Conservation (phyloP, 2,329 filamentous ascomycete genomes). For the Cladophialophora immunda region DNA sequence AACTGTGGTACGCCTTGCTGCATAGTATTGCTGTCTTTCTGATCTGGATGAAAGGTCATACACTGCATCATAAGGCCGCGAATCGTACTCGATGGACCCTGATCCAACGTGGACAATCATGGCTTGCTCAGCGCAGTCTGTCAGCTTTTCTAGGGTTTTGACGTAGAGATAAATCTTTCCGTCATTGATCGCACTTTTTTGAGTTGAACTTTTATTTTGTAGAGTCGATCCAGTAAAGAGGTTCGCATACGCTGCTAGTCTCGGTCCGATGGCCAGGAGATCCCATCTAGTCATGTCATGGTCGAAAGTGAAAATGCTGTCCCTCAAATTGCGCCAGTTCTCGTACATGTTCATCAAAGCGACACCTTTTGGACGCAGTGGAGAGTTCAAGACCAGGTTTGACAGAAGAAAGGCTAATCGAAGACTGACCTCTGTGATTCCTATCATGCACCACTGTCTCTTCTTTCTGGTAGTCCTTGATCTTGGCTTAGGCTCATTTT, state of each 20-base stretch:
- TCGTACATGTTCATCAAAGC: background rate
- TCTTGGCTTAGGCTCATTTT: background rate
- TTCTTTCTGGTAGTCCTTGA: background rate
- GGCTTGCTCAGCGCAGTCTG: background rate
- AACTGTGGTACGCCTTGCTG: no score
- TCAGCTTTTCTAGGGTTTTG: background rate
- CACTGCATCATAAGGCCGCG: background rate
- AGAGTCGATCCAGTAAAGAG: background rate
- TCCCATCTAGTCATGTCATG: no score
- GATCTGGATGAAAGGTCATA: no score
- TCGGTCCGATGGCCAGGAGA: no score
- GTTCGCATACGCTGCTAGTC: no score
- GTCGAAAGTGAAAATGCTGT: no score
- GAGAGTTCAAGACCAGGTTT: background rate
- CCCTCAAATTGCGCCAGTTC: no score
- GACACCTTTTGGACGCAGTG: background rate
- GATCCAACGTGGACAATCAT: background rate
- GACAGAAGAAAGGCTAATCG: background rate
- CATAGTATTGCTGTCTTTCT: no score
- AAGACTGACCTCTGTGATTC: background rate
- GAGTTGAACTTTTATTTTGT: background rate
- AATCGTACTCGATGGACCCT: background rate
- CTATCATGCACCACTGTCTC: background rate
- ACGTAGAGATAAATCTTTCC: background rate
- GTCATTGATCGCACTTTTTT: background rate